These are phyloP conservation scores for Lycium barbarum DNA, from an alignment of 257 asterid species.

Conservation along the genomic window DNA sequence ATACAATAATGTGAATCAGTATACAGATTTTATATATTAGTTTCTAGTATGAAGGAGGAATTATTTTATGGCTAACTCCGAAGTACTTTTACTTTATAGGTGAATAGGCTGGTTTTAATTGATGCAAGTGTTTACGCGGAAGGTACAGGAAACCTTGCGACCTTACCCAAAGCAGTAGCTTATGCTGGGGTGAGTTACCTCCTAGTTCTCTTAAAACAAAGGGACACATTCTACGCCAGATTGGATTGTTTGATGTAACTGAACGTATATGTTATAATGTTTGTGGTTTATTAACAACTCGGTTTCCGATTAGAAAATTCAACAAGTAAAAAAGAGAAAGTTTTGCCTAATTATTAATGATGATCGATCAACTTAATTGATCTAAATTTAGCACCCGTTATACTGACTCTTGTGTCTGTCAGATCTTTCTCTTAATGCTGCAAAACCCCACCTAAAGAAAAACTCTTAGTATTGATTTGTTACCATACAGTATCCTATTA, in stretches of 20 bases:
- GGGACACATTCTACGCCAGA: neutral
- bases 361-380: neutral
- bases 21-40: neutral
- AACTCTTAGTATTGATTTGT: neutral
- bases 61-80: neutral
- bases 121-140: slow-evolving; percentile 97
- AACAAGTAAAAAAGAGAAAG: neutral
- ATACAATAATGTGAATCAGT: slow-evolving; percentile 25
- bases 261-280: slow-evolving; percentile 8
- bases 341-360: neutral
- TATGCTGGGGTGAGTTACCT: slow-evolving; percentile 77
- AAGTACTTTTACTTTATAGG: slow-evolving; percentile 51
- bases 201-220: neutral
- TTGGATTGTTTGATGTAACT: slow-evolving; percentile 17
- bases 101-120: slow-evolving; percentile 79
- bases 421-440: slow-evolving; percentile 16
- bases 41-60: neutral
- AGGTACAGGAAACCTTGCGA: slow-evolving; percentile 91
- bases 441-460: neutral
- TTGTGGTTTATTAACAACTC: slow-evolving; percentile 29
- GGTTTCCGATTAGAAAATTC: neutral
- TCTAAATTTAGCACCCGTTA: neutral
- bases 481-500: neutral
- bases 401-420: neutral
- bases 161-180: slow-evolving; percentile 72